Evolutionary conservation across 225 moss, liverwort and hornwort genomes (phyloP), one percentile per base, ranked within the genome.

Genomic region (Thuidium tamariscinum): DNA sequence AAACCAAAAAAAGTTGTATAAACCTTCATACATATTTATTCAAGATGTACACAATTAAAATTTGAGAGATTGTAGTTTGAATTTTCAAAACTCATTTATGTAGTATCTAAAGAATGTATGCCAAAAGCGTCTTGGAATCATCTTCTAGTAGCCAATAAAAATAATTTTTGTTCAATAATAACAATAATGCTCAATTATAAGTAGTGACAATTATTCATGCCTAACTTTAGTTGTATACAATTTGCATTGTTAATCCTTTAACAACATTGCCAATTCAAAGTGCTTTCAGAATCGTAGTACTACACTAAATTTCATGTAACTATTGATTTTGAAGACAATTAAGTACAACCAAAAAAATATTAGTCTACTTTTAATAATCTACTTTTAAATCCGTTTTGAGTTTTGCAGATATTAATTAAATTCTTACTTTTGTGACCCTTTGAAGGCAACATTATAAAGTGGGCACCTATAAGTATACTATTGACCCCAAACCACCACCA

Each of bases 311-410:
- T 46, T 72, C 11, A 10, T 46, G 4, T 29, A 72, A 17, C 6
- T 46, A 10, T 46, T 46, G 30, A 17, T 44, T 72, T 46, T 46
- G 3, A 30, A 72, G 6, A 7, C 2, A 3, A 3, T 42, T 17
- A 44, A 16, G 4, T 1, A 29, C 27, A 71, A 15, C 0, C 0
- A 0, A 42, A 5, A 16, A 16, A 9, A 3, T 29, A 0, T 2
- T 1, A 71, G 0, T 17, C 2, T 29, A n/a, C n/a, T n/a, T n/a
- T n/a, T n/a, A 71, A 1, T 29, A 29, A 16, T 44, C 16, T 12
- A 10, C 1, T 14, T 71, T 42, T 16, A 6, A 29, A 10, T 30
- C 17, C 17, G 10, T 72, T 46, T 46, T 72, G 17, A 3, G 5
- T 16, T 29, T 44, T 6, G 0, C 3, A 29, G 10, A 71, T 71